These are phyloP conservation scores for Phytophthora aleatoria DNA, from an alignment of 352 stramenopile genomes.

Conservation along the genomic window DNA sequence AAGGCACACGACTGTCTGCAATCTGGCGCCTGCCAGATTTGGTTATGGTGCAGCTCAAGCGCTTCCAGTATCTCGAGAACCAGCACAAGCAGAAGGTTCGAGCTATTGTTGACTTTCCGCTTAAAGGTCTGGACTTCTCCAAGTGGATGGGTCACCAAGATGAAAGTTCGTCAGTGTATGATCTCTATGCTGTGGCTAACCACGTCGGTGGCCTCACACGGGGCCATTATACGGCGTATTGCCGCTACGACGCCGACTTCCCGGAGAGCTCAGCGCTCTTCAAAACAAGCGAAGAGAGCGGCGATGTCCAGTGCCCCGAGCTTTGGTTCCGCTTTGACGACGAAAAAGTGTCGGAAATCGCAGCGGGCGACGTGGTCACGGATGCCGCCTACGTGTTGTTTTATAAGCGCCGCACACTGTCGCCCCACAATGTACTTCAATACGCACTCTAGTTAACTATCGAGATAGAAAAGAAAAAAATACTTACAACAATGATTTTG, in stretches of 20 bases:
- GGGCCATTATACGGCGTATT: constrained; percentile 95
- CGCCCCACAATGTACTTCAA: constrained; percentile 68
- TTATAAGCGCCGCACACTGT: constrained; percentile 86
- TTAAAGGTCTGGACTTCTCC: constrained; percentile 81
- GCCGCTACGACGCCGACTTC: constrained; percentile 74
- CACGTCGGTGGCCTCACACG: constrained; percentile 95
- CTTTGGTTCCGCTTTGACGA: constrained; percentile 88
- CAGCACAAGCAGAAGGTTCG: constrained; percentile 85
- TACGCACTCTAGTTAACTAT: constrained; percentile 49
- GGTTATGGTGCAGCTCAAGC: constrained; percentile 90
- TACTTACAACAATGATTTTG: constrained; percentile 12
- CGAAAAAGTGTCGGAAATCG: constrained; percentile 80
- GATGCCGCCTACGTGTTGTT: constrained; percentile 92
- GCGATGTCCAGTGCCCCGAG: constrained; percentile 55
- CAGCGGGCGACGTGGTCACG: constrained; percentile 70
- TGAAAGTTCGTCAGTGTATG: constrained; percentile 71
- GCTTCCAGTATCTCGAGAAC: constrained; percentile 89
- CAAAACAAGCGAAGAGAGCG: constrained; percentile 23
- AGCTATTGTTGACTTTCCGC: constrained; percentile 78
- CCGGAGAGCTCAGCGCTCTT: constrained; percentile 67
- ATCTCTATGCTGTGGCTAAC: constrained; percentile 98
- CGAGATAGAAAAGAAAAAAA: constrained; percentile 17
- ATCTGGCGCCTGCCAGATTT: constrained; percentile 81
- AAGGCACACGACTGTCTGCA: constrained; percentile 59
- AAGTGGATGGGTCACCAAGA: constrained; percentile 64